Percentiles rank a stretch among this genome's conserved stretches.
phyloP scores from a whole-genome alignment of 1,139 yeast genomes.

The Geotrichum aggregatum region DNA sequence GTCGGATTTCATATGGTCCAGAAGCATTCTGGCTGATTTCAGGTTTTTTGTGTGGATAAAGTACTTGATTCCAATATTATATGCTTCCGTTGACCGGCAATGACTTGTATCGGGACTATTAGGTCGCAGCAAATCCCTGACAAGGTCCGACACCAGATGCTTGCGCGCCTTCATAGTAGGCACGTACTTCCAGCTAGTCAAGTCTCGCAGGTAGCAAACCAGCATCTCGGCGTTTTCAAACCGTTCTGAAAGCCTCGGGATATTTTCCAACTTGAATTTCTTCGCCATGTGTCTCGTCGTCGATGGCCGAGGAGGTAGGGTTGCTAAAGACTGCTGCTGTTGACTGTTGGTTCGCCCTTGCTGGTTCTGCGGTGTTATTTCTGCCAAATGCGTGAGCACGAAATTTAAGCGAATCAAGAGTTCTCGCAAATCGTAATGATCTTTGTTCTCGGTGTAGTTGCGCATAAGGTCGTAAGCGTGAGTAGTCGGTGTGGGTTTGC shows the following conservation, averaged over 20 bases:
- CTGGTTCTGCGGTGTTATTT: constrained; percentile 9
- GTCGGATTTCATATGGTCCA: constrained; percentile 42
- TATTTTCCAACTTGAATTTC: constrained; percentile 13
- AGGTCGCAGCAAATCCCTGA: constrained; percentile 43
- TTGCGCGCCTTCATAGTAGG: constrained; percentile 18
- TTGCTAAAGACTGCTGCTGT: too few species aligned
- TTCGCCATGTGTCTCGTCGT: constrained; percentile 5
- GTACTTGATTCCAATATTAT: constrained; percentile 46
- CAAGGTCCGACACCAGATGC: constrained; percentile 22
- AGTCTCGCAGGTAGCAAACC: constrained; percentile 17
- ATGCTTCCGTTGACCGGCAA: constrained; percentile 39
- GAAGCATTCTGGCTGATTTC: constrained; percentile 43
- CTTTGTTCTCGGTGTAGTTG: constrained; percentile 11
- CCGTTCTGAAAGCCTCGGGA: constrained; percentile 22
- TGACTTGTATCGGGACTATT: constrained; percentile 39
- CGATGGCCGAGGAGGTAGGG: neutral
- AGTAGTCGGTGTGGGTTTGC: neutral
- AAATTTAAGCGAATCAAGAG: constrained; percentile 8
- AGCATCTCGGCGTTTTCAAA: constrained; percentile 22
- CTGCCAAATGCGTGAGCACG: constrained; percentile 15
- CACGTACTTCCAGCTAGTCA: constrained; percentile 21
- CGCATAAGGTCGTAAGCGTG: constrained; percentile 3
- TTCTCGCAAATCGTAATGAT: constrained; percentile 18
- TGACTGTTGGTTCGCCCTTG: constrained; percentile 3
- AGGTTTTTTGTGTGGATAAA: constrained; percentile 41